Evolutionary conservation across 805 yeast genomes (phyloP).

Genomic region (Grigorovia transvaalensis): DNA sequence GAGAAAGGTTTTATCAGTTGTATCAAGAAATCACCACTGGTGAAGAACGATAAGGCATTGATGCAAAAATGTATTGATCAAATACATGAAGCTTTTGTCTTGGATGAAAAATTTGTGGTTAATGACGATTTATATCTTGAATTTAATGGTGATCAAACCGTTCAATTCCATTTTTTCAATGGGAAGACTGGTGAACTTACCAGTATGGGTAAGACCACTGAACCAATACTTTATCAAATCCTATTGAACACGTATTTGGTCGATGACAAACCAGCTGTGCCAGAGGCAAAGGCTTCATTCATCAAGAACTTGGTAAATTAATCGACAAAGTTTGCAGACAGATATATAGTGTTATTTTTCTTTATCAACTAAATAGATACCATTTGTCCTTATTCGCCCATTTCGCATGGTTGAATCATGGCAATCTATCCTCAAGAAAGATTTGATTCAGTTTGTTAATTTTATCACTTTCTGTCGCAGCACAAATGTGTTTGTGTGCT

Average conservation of each 20-base stretch:
- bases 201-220: conserved; percentile 48
- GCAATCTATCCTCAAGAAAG: too few species aligned
- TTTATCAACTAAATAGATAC: too few species aligned
- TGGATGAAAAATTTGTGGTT: neutral
- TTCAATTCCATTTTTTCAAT: conserved; percentile 37
- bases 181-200: conserved; percentile 28
- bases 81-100: neutral
- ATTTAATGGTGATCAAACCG: conserved; percentile 36
- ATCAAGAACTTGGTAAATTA: neutral
- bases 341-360: neutral
- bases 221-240: conserved; percentile 53
- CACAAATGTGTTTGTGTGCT: neutral
- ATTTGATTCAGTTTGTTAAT: too few species aligned
- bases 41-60: neutral
- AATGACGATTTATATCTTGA: conserved; percentile 58
- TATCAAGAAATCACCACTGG: neutral
- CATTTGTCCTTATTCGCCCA: too few species aligned
- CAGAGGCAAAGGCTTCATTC: conserved; percentile 11
- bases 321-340: neutral
- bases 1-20: neutral
- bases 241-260: conserved; percentile 68
- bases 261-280: conserved; percentile 35
- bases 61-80: neutral
- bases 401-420: too few species aligned
- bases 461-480: neutral